Evolutionary conservation across 1,139 yeast species (phyloP).

Genomic region (Candida sojae): DNA sequence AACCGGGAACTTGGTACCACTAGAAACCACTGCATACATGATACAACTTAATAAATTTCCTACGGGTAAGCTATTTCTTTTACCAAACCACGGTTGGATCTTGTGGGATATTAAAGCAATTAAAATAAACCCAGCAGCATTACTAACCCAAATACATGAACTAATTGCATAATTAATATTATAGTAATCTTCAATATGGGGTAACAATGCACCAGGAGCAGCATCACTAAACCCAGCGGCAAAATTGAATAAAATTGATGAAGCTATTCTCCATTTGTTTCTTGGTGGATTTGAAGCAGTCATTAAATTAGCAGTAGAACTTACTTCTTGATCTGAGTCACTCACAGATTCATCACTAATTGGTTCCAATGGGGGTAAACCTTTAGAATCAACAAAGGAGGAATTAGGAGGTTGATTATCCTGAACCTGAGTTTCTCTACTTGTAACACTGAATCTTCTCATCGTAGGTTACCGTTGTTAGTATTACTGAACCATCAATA

Average conservation of each 20-base stretch:
- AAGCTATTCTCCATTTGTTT: slow-evolving; percentile 42
- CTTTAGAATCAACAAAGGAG: neutral
- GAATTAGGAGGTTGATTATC: neutral
- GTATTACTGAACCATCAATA: neutral
- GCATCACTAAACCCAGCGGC: slow-evolving; percentile 44
- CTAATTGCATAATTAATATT: slow-evolving; percentile 38
- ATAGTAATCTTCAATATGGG: slow-evolving; percentile 41
- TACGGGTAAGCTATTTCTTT: slow-evolving; percentile 33
- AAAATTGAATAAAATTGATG: slow-evolving; percentile 44
- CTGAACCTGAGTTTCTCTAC: neutral
- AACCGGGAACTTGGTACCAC: slow-evolving; percentile 37
- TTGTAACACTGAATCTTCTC: neutral
- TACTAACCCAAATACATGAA: slow-evolving; percentile 48
- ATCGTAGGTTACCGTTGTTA: neutral
- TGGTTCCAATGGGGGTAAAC: neutral
- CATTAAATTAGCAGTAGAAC: slow-evolving; percentile 14
- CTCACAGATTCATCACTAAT: neutral
- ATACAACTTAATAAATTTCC: slow-evolving; percentile 36
- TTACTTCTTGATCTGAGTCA: neutral
- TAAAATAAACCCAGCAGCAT: slow-evolving; percentile 45
- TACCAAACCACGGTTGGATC: slow-evolving; percentile 43
- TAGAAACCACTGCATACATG: slow-evolving; percentile 44
- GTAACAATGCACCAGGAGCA: slow-evolving; percentile 50
- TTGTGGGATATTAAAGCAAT: slow-evolving; percentile 42
- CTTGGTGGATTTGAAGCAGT: slow-evolving; percentile 40